Percentiles rank a stretch among this genome's conserved stretches.
phyloP scores from a whole-genome alignment of 2,329 filamentous ascomycete species.

The Aureobasidium sp. region DNA sequence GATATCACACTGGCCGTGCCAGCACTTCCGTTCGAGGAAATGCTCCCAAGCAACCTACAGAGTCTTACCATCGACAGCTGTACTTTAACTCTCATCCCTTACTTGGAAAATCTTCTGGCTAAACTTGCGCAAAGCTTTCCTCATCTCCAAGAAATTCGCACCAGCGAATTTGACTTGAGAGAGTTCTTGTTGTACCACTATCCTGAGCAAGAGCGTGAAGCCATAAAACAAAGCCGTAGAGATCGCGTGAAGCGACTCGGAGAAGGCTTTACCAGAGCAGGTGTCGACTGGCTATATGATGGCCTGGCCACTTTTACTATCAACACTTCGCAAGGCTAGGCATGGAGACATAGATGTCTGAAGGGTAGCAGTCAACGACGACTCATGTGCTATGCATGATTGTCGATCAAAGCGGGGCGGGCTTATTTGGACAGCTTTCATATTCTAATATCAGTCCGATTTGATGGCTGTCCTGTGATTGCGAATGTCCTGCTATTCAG shows the following conservation, averaged over 20 bases:
- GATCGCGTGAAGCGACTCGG: neutral
- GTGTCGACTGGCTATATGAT: neutral
- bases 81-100: neutral
- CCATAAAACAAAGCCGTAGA: neutral
- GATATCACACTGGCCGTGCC: neutral
- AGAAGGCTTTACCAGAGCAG: neutral
- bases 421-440: neutral
- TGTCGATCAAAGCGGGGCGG: slow-evolving; percentile 1
- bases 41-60: neutral
- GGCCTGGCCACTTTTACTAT: neutral
- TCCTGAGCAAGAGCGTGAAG: neutral
- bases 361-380: neutral
- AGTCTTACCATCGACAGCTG: neutral
- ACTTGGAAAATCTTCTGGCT: neutral
- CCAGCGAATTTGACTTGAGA: neutral
- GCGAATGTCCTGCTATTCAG: too few species aligned
- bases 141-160: neutral
- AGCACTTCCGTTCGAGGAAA: neutral
- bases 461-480: too few species aligned
- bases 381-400: neutral
- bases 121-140: neutral
- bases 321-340: too few species aligned
- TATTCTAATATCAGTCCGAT: too few species aligned
- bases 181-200: neutral
- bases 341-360: too few species aligned